These are phyloP conservation scores for Vitis hybrid DNA, from an alignment of 177 flowering plant genomes.

Conservation along the genomic window DNA sequence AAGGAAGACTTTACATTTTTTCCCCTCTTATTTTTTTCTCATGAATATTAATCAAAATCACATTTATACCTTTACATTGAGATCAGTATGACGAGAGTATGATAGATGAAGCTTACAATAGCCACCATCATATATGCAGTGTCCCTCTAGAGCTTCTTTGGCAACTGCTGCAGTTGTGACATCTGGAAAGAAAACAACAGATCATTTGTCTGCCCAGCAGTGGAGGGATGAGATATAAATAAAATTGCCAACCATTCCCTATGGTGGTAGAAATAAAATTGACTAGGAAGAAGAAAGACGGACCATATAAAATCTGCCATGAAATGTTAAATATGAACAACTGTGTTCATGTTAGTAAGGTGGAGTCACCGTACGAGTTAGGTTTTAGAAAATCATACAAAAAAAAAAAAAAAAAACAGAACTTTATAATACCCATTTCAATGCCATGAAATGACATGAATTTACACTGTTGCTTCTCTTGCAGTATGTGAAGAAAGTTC, in stretches of 20 bases:
- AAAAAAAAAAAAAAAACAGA: no score
- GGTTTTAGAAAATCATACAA: no score
- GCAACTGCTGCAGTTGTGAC: constrained; percentile 73
- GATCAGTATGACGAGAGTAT: constrained; percentile 99
- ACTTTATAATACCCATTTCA: no score
- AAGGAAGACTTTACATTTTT: constrained; percentile 14
- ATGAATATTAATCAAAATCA: constrained; percentile 36
- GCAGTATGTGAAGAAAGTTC: no score
- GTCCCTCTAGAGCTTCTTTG: constrained; percentile 85
- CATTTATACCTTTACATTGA: constrained; percentile 87
- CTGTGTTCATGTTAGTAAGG: no score
- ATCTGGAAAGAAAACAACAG: constrained; percentile 42
- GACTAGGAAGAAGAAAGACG: no score
- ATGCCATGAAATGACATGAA: no score
- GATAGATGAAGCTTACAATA: constrained; percentile 99
- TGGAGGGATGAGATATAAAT: neutral
- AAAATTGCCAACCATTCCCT: constrained; percentile 2
- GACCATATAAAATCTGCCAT: no score
- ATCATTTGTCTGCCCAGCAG: constrained; percentile 1
- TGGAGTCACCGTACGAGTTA: no score
- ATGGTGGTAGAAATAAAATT: neutral
- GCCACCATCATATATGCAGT: constrained; percentile 99
- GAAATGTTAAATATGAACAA: no score
- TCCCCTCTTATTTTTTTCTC: constrained; percentile 13
- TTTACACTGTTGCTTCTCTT: no score